phyloP scores from a whole-genome alignment of 495 filamentous ascomycete genomes.

The Neurospora tetrasperma region DNA sequence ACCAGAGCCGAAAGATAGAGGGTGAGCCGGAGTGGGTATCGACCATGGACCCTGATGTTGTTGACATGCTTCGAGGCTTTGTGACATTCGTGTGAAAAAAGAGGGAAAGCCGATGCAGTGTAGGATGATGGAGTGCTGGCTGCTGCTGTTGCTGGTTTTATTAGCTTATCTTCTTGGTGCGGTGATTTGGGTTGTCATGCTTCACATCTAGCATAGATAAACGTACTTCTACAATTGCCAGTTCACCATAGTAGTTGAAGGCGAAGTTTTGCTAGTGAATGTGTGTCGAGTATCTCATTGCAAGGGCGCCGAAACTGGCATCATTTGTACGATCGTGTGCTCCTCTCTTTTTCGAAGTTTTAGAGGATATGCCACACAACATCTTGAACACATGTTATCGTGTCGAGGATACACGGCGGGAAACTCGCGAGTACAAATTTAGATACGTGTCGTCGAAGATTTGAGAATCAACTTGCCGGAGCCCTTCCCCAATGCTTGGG shows the following conservation, averaged over 20 bases:
- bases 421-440: not conserved
- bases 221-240: not conserved
- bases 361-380: not conserved
- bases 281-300: not conserved
- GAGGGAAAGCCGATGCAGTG: not conserved
- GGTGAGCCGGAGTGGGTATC: constrained; percentile 36
- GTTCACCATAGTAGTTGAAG: not conserved
- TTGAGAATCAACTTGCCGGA: not conserved
- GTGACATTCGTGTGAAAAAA: constrained; percentile 37
- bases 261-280: not conserved
- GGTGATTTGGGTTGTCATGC: not conserved
- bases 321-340: not conserved
- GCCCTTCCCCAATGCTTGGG: not conserved
- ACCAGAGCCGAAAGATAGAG: constrained; percentile 2
- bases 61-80: constrained; percentile 37
- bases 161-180: not conserved
- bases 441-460: not conserved
- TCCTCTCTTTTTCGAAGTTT: not conserved
- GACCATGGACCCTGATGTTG: constrained; percentile 37
- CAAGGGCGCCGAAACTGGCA: not conserved
- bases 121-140: not conserved
- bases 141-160: not conserved
- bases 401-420: not conserved
- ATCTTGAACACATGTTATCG: not conserved
- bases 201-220: not conserved